A percentile compares a stretch with the other conserved stretches of the same genome.
These are phyloP conservation scores for Allium fistulosum DNA, from an alignment of 106 monocot genomes.

Conservation along the genomic window DNA sequence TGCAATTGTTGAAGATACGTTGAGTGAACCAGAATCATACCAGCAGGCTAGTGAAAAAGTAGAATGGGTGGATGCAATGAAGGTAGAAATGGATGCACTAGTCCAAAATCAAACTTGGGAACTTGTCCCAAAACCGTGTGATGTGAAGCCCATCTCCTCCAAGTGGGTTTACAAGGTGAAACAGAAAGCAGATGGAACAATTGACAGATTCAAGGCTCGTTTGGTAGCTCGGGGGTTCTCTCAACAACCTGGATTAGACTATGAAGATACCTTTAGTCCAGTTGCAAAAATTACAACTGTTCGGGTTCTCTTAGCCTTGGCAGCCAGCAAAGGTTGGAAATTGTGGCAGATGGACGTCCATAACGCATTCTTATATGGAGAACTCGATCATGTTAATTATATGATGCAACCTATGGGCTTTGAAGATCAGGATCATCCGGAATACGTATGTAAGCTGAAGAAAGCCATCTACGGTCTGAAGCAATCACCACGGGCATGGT, in stretches of 20 bases:
- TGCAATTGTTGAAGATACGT: neutral
- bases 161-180: slow-evolving; percentile 15
- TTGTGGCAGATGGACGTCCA: too few relatives aligned
- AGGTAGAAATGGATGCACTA: slow-evolving; percentile 1
- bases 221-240: slow-evolving; percentile 20
- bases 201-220: slow-evolving; percentile 14
- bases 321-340: too few relatives aligned
- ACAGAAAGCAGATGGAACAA: slow-evolving; percentile 4
- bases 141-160: slow-evolving; percentile 14
- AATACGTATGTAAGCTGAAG: too few relatives aligned
- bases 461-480: too few relatives aligned
- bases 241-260: slow-evolving; percentile 13
- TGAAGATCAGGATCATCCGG: slow-evolving; percentile 8
- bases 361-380: too few relatives aligned
- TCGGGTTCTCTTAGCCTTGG: too few relatives aligned
- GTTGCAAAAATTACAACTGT: slow-evolving; percentile 3
- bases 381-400: neutral
- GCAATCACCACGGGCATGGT: slow-evolving; percentile 11
- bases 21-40: neutral
- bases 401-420: neutral
- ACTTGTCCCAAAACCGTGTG: too few relatives aligned
- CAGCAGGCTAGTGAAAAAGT: neutral
- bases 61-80: neutral
- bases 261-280: slow-evolving; percentile 25
- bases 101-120: slow-evolving; percentile 8